Percentiles rank a stretch among this genome's conserved stretches.
phyloP scores from a whole-genome alignment of 805 yeast species.

The Barnettozyma sp. region DNA sequence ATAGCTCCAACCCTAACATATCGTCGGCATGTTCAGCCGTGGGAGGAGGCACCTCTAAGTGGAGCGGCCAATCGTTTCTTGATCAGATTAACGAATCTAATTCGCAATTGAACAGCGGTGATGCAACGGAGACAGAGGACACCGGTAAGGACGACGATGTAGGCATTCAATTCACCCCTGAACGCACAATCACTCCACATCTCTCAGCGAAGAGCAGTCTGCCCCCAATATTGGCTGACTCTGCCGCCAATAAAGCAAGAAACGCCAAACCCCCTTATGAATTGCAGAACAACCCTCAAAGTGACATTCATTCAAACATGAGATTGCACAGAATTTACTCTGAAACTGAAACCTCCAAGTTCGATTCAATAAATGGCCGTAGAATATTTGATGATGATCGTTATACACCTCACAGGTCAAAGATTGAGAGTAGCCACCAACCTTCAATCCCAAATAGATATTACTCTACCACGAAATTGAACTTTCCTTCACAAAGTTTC shows the following conservation, averaged over 20 bases:
- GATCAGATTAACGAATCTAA: slow-evolving; percentile 5
- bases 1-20: no score
- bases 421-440: slow-evolving; percentile 4
- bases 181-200: slow-evolving; percentile 3
- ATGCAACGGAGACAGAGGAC: slow-evolving; percentile 6
- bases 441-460: slow-evolving; percentile 3
- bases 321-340: slow-evolving; percentile 51
- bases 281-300: slow-evolving; percentile 12
- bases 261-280: slow-evolving; percentile 23
- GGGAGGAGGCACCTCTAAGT: no score
- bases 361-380: slow-evolving; percentile 47
- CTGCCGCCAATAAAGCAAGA: slow-evolving; percentile 10
- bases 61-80: slow-evolving; percentile 2
- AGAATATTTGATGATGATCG: slow-evolving; percentile 47
- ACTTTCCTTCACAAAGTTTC: slow-evolving; percentile 11
- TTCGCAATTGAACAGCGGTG: slow-evolving; percentile 4
- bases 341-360: slow-evolving; percentile 57
- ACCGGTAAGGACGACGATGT: slow-evolving; percentile 1
- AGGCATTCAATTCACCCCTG: slow-evolving; percentile 8
- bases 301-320: slow-evolving; percentile 18
- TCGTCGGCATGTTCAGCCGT: neutral
- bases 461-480: slow-evolving; percentile 5
- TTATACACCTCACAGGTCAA: slow-evolving; percentile 35
- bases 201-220: neutral
- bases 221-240: slow-evolving; percentile 9